Base-by-base conservation (phyloP, 2,329 filamentous ascomycete genomes). In the Neonectria ditissima region DNA sequence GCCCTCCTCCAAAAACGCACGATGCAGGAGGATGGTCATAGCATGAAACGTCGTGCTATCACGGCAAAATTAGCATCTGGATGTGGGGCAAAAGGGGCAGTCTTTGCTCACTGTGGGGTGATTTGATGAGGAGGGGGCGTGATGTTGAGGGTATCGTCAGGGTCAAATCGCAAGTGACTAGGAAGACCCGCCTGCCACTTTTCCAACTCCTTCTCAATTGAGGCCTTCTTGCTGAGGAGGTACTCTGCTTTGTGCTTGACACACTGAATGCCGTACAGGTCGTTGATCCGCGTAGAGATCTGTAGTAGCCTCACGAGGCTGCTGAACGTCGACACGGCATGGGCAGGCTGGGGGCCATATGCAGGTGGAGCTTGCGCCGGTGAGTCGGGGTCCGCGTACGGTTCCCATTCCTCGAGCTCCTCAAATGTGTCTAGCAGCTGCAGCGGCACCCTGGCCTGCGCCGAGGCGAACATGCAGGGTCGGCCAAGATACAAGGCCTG, bases 1-100 rank as follows among this genome's bases (percentile, higher is more conserved):
- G 34, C 75, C 75, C 28, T 75, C 70, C 28, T 76, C 76, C 0
- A 82, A 75, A 65, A 83, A 83, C 1, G 82, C 80, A 1, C 81
- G 78, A 59, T 83, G 80, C 10, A 83, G 75, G 0, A 84, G 73
- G 48, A 83, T 83, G 10, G 77, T 75, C 13, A 83, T 74, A 5
- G 80, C 77, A 62, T 82, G 73, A 64, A 81, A 83, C 8, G 74
- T 77, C 16, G 75, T 75, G 32, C 74, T 69, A 28, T 47, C 14
- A 30, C 1, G 50, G 44, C 28, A 44, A 28, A 47, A 32, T 70
- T 44, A 72, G 66, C 14, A 55, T 60, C n/a, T 26, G 10, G 37
- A 41, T 24, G 57, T 28, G 48, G 53, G 32, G 50, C 9, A 50
- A 39, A 18, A 18, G 9, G 50, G 28, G 22, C 24, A 55, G 48